Evolutionary conservation across 306 rosid species (phyloP), one percentile per base, ranked within the genome.

Genomic region (Glycyrrhiza uralensis): DNA sequence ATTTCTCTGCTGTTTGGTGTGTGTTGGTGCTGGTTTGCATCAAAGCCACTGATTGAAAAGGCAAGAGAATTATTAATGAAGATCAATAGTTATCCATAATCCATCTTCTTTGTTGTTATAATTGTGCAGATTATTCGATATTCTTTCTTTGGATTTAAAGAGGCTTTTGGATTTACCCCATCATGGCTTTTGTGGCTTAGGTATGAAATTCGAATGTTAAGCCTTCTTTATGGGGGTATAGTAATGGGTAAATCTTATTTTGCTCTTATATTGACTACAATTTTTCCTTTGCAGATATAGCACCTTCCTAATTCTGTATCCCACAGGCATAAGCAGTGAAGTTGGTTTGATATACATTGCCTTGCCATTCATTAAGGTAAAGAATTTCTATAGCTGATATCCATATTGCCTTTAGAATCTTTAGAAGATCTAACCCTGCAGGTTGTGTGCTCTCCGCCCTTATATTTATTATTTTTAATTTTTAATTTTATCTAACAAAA

Each of bases 101-200:
- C n/a, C 13, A 39, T 66, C 41, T 29, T 20, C 5, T 19, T 18
- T 72, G 47, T 13, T 60, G 36, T 68, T 70, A 6, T n/a, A 24
- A 59, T 55, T 79, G n/a, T n/a, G 55, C 85, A 93, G 97, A 85
- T 86, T 66, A 86, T 90, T 81, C 87, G 96, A 23, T 93, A 84
- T 81, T 80, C 87, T 35, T 93, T 90, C 88, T 87, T 80, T 70
- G 96, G 97, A 52, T 62, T 80, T 76, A 93, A 87, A 74, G 97
- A 89, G 85, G 81, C 88, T 6, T 74, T 87, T 77, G 96, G 97
- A 73, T 88, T 78, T 59, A 19, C 86, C 22, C 96, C 98, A 44
- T 86, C 90, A 17, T 93, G 93, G 96, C 94, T 90, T 46, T 72
- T 84, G 84, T 90, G 97, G 96, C 90, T 93, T 23, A 89, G 96